Evolutionary conservation across 2,329 filamentous ascomycete genomes (phyloP).

Genomic region (Metarhizium humberi): DNA sequence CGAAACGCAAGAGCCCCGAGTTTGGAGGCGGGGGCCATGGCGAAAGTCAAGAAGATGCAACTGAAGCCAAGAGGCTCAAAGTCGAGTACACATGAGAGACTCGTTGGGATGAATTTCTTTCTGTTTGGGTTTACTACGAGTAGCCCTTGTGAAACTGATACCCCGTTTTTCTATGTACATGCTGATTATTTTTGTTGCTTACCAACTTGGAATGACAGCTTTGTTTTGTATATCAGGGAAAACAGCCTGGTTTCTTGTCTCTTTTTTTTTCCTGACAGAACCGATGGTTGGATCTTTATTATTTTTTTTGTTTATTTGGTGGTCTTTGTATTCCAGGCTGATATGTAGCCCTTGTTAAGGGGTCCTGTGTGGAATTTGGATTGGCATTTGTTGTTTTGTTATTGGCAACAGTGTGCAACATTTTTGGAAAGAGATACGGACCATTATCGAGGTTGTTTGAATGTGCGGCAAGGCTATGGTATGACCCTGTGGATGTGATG

Average conservation of each 20-base stretch:
- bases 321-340: not conserved
- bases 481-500: not conserved
- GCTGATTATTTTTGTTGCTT: not conserved
- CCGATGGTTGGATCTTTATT: too few relatives aligned
- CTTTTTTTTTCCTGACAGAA: not conserved
- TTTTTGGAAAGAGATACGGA: not conserved
- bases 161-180: constrained; percentile 4
- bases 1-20: constrained; percentile 52
- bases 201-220: not conserved
- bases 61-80: constrained; percentile 44
- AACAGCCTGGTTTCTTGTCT: not conserved
- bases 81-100: constrained; percentile 29
- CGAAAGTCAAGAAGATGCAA: constrained; percentile 31
- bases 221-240: not conserved
- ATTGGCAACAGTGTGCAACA: not conserved
- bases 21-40: constrained; percentile 28
- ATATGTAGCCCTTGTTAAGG: not conserved
- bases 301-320: not conserved
- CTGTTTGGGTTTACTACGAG: not conserved
- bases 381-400: not conserved
- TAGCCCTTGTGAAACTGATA: constrained; percentile 6
- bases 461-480: not conserved
- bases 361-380: not conserved
- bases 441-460: not conserved
- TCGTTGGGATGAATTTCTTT: not conserved